Evolutionary conservation across 2,329 filamentous ascomycete genomes (phyloP).

Genomic region (Aciculosporium take): DNA sequence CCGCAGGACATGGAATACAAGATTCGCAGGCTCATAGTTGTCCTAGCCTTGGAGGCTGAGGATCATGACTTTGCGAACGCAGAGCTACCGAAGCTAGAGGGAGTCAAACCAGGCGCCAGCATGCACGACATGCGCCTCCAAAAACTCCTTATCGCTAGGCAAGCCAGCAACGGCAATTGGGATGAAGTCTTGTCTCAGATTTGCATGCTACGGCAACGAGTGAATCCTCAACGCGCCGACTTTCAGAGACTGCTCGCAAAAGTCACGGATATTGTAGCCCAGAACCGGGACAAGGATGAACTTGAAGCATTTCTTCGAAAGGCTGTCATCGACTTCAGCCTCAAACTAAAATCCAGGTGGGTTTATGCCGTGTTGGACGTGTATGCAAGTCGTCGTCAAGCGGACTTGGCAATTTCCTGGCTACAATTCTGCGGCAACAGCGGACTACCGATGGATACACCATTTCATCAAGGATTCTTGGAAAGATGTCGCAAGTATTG

Average conservation of each 20-base stretch:
- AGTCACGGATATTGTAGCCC: conserved; percentile 21
- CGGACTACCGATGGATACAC: conserved; percentile 16
- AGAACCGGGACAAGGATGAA: conserved; percentile 13
- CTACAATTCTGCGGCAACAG: conserved; percentile 18
- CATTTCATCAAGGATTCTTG: conserved; percentile 16
- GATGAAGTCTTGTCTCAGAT: conserved; percentile 11
- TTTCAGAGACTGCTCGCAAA: conserved; percentile 15
- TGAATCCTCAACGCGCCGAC: conserved; percentile 8
- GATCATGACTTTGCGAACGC: conserved; percentile 14
- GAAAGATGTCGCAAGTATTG: conserved; percentile 19
- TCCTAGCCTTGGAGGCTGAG: conserved; percentile 14
- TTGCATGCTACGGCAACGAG: conserved; percentile 9
- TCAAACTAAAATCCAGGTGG: conserved; percentile 16
- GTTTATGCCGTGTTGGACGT: conserved; percentile 17
- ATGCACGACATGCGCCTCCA: conserved; percentile 16
- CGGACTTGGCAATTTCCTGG: conserved; percentile 17
- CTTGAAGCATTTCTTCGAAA: conserved; percentile 17
- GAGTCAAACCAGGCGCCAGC: conserved; percentile 9
- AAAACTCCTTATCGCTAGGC: conserved; percentile 13
- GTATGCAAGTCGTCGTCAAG: conserved; percentile 16
- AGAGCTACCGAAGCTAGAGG: conserved; percentile 14
- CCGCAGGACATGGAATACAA: conserved; percentile 13
- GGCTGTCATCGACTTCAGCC: conserved; percentile 12
- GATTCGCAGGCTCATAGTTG: conserved; percentile 15
- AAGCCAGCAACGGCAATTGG: conserved; percentile 17